Evolutionary conservation across 1,284 basidiomycete genomes (phyloP).

Genomic region (Testicularia cyperi): DNA sequence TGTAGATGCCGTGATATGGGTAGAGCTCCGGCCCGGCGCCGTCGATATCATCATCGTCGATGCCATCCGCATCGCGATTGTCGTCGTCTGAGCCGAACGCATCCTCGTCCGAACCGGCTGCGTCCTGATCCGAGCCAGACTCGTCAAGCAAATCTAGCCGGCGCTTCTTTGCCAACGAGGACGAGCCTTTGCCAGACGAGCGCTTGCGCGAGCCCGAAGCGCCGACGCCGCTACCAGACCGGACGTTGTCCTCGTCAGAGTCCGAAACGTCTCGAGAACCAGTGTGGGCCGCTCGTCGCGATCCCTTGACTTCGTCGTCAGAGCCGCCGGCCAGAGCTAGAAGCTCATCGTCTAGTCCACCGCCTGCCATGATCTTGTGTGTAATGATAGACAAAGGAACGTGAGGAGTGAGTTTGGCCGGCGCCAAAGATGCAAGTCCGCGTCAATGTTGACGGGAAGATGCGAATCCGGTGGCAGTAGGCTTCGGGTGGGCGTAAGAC

Average conservation of each 20-base stretch:
- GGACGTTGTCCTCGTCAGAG: slow-evolving; percentile 62
- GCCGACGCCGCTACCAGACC: slow-evolving; percentile 59
- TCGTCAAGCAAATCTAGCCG: slow-evolving; percentile 52
- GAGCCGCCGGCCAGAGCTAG: slow-evolving; percentile 69
- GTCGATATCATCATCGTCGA: slow-evolving; percentile 5
- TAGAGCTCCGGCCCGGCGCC: slow-evolving; percentile 69
- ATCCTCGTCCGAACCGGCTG: slow-evolving; percentile 15
- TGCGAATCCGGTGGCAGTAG: too few relatives aligned
- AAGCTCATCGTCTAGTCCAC: slow-evolving; percentile 69
- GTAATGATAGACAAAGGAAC: too few relatives aligned
- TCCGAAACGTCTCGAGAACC: slow-evolving; percentile 65
- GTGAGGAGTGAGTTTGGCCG: too few relatives aligned
- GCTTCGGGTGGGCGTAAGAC: too few relatives aligned
- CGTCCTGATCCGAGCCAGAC: slow-evolving; percentile 38
- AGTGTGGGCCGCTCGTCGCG: slow-evolving; percentile 60
- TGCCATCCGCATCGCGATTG: slow-evolving; percentile 3
- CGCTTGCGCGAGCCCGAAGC: slow-evolving; percentile 2
- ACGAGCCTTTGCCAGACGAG: slow-evolving; percentile 1
- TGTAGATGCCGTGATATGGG: slow-evolving; percentile 86
- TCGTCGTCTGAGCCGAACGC: slow-evolving; percentile 10
- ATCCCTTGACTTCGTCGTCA: slow-evolving; percentile 64
- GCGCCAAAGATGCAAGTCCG: too few relatives aligned
- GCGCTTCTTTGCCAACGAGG: slow-evolving; percentile 25
- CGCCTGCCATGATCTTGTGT: slow-evolving; percentile 57
- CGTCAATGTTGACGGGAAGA: too few relatives aligned